Evolutionary conservation across 805 yeast genomes (phyloP), one percentile per base, ranked within the genome.

Genomic region (Starmerella bombicola): DNA sequence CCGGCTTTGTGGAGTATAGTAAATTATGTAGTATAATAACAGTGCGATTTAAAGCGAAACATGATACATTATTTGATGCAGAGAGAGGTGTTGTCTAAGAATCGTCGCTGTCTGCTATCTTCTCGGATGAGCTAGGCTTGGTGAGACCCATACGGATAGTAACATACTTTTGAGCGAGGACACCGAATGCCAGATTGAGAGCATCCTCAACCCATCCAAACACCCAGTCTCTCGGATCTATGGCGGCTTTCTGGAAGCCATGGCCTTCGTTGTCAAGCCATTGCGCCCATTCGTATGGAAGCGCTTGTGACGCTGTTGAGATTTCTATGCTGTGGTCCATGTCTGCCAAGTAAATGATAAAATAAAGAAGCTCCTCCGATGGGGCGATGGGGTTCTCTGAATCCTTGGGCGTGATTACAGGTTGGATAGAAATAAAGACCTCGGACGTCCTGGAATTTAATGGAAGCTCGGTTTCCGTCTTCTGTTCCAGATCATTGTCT

Each of bases 241-340:
- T 68, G 8, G 67, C 76, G 43, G 73, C 74, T 4, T 59, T 59
- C 18, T 48, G 54, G 31, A 58, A 58, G 17, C 55, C 59, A 5
- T 54, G 54, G 24, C 50, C 54, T 22, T 52, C 50, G 24, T 54
- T 72, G 45, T 73, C 77, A n/a, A 88, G 68, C 98, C 98, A 91
- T n/a, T 73, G 65, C 8, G 85, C 78, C 98, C 98, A 91, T 56
- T 74, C 77, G 34, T 73, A 57, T 9, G 98, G 97, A 66, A 84
- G 80, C 5, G 94, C 76, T 60, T 91, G 98, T 0, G 97, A 81
- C 51, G 78, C 76, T 37, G 83, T 77, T 22, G 74, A 69, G 33
- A 83, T 70, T 6, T 78, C 70, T 47, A 91, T 74, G 48, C 75
- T 71, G 61, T 91, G 88, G 29, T 80, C 76, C 32, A 76, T 73